phyloP scores from a whole-genome alignment of 208 protist species.

The Crithidia brevicula region DNA sequence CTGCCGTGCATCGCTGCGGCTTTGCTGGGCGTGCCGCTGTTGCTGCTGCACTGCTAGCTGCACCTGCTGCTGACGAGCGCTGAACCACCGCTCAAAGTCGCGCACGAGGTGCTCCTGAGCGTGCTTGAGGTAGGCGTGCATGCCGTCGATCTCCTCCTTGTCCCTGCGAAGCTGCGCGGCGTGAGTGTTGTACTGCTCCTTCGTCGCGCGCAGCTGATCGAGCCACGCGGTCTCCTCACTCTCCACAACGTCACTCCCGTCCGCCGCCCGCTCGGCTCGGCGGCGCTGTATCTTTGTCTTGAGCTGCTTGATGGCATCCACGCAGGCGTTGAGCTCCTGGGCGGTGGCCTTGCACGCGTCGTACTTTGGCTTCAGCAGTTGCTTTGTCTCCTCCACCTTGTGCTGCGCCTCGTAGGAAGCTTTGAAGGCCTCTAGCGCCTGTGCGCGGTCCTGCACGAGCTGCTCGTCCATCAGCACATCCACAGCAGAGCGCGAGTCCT shows the following conservation, averaged over 20 bases:
- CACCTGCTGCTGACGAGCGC: conserved; percentile 73
- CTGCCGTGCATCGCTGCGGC: background rate
- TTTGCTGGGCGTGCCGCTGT: conserved; percentile 17
- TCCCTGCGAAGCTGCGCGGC: conserved; percentile 50
- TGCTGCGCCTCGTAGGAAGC: conserved; percentile 77
- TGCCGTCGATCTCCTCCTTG: conserved; percentile 88
- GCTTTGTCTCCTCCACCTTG: conserved; percentile 78
- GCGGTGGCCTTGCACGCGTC: conserved; percentile 75
- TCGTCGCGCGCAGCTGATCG: conserved; percentile 30
- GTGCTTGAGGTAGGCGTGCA: conserved; percentile 88
- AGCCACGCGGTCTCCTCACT: conserved; percentile 45
- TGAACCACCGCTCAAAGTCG: conserved; percentile 90
- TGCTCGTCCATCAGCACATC: conserved; percentile 69
- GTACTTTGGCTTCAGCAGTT: conserved; percentile 65
- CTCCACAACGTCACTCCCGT: conserved; percentile 66
- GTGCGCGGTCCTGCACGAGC: conserved; percentile 77
- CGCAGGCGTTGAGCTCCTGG: conserved; percentile 59
- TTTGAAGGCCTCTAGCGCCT: conserved; percentile 89
- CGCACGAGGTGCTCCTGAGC: conserved; percentile 80
- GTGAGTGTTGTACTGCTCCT: conserved; percentile 63
- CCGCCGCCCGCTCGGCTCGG: conserved; percentile 80
- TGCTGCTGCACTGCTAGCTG: conserved; percentile 40
- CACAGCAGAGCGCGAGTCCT: conserved; percentile 16
- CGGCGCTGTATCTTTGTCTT: conserved; percentile 77
- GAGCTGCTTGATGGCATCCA: conserved; percentile 75